Evolutionary conservation across 495 filamentous ascomycete species (phyloP).

Genomic region (Sporormia fimetaria): DNA sequence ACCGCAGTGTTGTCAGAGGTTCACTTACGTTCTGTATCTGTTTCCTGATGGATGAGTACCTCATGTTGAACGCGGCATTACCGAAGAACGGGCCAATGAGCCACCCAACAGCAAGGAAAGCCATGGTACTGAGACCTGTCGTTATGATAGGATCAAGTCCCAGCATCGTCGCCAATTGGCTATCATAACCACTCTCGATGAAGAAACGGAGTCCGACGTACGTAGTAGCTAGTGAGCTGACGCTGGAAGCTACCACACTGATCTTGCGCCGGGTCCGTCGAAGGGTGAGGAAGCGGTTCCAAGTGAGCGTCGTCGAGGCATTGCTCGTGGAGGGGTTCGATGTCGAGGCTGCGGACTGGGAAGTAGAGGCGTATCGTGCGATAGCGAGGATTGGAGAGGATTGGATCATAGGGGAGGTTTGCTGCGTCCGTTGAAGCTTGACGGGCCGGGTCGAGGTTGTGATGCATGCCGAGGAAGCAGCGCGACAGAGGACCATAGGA

Average conservation of each 20-base stretch:
- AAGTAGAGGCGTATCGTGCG: no score
- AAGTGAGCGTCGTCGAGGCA: slow-evolving; percentile 47
- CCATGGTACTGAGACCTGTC: slow-evolving; percentile 62
- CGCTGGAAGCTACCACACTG: slow-evolving; percentile 63
- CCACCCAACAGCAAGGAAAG: slow-evolving; percentile 70
- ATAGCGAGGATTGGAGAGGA: no score
- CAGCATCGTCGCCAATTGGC: slow-evolving; percentile 52
- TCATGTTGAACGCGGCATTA: slow-evolving; percentile 57
- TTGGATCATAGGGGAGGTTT: no score
- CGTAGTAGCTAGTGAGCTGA: slow-evolving; percentile 48
- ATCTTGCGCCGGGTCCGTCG: slow-evolving; percentile 73
- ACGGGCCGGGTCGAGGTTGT: no score
- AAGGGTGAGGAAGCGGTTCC: slow-evolving; percentile 88
- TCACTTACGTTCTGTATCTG: slow-evolving; percentile 58
- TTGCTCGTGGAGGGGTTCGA: no score
- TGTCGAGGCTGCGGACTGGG: no score
- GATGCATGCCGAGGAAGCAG: no score
- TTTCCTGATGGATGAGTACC: slow-evolving; percentile 51
- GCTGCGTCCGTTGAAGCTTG: no score
- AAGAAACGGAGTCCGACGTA: slow-evolving; percentile 52
- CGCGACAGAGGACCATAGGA: no score
- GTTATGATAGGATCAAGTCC: slow-evolving; percentile 80
- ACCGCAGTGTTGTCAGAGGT: no score
- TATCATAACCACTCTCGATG: slow-evolving; percentile 53
- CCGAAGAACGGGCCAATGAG: slow-evolving; percentile 72